Conservation (phyloP, 2,329 filamentous ascomycete genomes). For the Chalaropsis ovoidea region DNA sequence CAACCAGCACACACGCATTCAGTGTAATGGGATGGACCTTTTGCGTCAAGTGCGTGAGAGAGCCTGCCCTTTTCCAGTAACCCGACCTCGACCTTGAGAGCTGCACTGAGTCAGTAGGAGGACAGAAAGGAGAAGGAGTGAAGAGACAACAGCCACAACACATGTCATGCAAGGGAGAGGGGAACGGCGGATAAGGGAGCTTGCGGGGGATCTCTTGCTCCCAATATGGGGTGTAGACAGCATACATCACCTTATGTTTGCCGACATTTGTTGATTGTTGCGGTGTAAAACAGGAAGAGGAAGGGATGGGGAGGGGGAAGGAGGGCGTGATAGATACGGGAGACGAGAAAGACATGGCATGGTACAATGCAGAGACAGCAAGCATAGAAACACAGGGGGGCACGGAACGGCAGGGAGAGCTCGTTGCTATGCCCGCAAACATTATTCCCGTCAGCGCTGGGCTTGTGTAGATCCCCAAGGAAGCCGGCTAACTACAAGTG, state of each 20-base stretch:
- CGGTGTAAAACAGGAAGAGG: not conserved
- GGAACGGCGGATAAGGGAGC: not conserved
- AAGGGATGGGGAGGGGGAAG: no score
- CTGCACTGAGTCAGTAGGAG: not conserved
- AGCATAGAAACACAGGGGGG: not conserved
- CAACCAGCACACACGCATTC: not conserved
- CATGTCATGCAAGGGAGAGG: not conserved
- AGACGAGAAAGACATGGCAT: not conserved
- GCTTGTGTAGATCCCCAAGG: not conserved
- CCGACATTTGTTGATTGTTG: not conserved
- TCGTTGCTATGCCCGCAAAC: slow-evolving; percentile 6
- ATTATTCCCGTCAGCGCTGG: not conserved
- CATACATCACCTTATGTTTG: not conserved
- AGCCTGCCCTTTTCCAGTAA: not conserved
- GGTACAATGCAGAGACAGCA: not conserved
- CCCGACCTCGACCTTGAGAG: not conserved
- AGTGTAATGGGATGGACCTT: not conserved
- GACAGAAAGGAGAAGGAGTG: not conserved
- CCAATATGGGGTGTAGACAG: not conserved
- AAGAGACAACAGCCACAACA: not conserved
- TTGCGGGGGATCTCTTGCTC: not conserved
- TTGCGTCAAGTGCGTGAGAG: not conserved
- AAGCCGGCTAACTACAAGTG: not conserved
- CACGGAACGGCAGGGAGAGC: not conserved
- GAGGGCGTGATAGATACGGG: not conserved